These are phyloP conservation scores for Microbotryomycetes sp. DNA, from an alignment of 1,284 basidiomycete species.

Conservation along the genomic window DNA sequence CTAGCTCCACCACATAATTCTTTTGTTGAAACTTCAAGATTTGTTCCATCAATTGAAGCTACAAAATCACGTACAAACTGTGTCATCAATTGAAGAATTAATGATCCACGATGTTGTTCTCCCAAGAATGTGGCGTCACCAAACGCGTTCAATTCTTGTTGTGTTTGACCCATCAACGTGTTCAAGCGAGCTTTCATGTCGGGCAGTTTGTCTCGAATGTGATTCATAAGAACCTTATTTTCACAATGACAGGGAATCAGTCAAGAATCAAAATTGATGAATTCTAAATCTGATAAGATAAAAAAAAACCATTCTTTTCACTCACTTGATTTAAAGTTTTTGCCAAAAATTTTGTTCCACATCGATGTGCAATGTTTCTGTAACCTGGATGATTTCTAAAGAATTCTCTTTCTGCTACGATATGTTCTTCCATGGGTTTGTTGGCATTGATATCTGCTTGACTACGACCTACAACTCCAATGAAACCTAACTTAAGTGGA, in stretches of 20 bases:
- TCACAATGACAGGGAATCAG: conserved; percentile 8
- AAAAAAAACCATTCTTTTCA: conserved; percentile 6
- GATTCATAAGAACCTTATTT: conserved; percentile 80
- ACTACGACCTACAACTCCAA: conserved; percentile 93
- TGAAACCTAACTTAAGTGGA: conserved; percentile 95
- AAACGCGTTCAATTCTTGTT: conserved; percentile 94
- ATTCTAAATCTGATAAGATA: not conserved
- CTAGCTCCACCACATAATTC: conserved; percentile 96
- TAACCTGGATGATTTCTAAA: conserved; percentile 87
- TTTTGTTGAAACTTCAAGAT: conserved; percentile 93
- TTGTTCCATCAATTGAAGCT: conserved; percentile 96
- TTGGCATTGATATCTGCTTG: conserved; percentile 95
- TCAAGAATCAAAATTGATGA: not conserved
- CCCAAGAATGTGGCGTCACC: conserved; percentile 90
- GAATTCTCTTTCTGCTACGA: conserved; percentile 82
- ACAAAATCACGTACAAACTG: conserved; percentile 97
- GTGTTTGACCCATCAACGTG: conserved; percentile 97
- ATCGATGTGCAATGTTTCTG: conserved; percentile 92
- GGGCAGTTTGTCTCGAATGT: conserved; percentile 96
- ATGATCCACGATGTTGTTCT: conserved; percentile 79
- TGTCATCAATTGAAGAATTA: conserved; percentile 94
- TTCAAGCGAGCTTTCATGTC: conserved; percentile 99
- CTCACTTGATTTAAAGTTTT: conserved; percentile 86
- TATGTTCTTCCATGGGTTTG: conserved; percentile 77
- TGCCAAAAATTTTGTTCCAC: conserved; percentile 90